A percentile compares a stretch with the other conserved stretches of the same genome.
Evolutionary conservation across 768 basidiomycete species (phyloP).

Genomic region (Ramaria sp.): DNA sequence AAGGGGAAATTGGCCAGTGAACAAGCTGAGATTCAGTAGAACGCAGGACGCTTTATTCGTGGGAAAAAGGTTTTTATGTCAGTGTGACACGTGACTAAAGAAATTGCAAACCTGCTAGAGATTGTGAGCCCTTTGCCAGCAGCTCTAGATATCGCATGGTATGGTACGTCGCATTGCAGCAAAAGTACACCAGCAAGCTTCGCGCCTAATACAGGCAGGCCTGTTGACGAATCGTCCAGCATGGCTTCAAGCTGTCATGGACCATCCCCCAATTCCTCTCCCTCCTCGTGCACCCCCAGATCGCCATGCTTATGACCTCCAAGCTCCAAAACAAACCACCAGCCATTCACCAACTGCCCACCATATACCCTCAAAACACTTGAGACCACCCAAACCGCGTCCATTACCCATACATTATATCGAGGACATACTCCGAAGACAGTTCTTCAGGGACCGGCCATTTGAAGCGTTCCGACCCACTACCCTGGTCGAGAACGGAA

Average conservation of each 20-base stretch:
- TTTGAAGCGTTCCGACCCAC: constrained; percentile 86
- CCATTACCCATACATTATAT: constrained; percentile 61
- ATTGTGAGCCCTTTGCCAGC: too few relatives aligned
- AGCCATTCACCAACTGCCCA: constrained; percentile 7
- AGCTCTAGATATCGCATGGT: neutral
- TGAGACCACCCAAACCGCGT: constrained; percentile 16
- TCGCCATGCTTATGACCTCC: constrained; percentile 43
- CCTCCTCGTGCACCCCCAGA: constrained; percentile 62
- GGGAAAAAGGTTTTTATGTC: too few relatives aligned
- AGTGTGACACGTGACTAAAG: too few relatives aligned
- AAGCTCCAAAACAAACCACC: constrained; percentile 17
- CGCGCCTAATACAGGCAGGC: constrained; percentile 62
- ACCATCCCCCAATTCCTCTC: constrained; percentile 80
- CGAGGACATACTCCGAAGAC: constrained; percentile 77
- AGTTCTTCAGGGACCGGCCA: constrained; percentile 94
- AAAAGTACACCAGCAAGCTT: constrained; percentile 82
- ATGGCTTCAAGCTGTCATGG: constrained; percentile 79
- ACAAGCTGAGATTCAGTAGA: too few relatives aligned
- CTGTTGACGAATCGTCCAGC: constrained; percentile 55
- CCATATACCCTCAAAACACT: constrained; percentile 13
- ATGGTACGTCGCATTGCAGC: constrained; percentile 78
- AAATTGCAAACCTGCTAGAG: too few relatives aligned
- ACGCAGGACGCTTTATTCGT: too few relatives aligned
- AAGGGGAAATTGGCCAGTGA: too few relatives aligned
- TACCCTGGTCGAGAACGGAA: constrained; percentile 61